Evolutionary conservation across 2,329 filamentous ascomycete species (phyloP), one percentile per base, ranked within the genome.

Genomic region (Capronia coronata): DNA sequence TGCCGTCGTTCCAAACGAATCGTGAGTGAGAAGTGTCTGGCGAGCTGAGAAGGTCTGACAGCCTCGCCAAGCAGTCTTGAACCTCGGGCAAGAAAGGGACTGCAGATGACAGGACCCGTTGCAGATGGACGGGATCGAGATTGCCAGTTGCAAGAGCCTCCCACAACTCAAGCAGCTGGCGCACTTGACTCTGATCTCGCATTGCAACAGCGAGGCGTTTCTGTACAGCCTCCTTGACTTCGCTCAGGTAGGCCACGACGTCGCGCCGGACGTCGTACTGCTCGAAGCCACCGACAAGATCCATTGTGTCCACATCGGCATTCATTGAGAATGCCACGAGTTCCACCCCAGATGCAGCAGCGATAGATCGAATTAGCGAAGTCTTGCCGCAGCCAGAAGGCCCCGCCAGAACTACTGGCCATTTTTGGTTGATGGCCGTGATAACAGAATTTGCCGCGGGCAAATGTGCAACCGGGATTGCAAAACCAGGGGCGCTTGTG

Each of bases 1-100:
- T 80, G 49, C 94, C 93, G 64, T 98, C 91, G 1, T 94, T 81
- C 93, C 93, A 98, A 66, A 95, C 88, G 64, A 98, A 98, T 11
- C 49, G 51, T 11, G 51, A 43, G 8, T 35, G 25, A 7, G 19
- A 6, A 18, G 23, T 34, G 18, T 45, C 35, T n/a, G 18, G 5
- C 5, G 41, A 19, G 11, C 29, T 19, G 9, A 49, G 45, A 6
- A 42, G 32, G 16, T 22, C 21, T 18, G 35, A 42, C 16, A 51
- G 32, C 18, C 22, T 29, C 18, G 48, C 40, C 10, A 49, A 11
- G 13, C 21, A n/a, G n/a, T 9, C 37, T n/a, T 16, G 16, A 16
- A 48, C 14, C 14, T 48, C 41, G 10, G 48, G 52, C 9, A 47
- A 35, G n/a, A 40, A 9, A 9, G 23, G 16, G 13, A 25, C n/a